Evolutionary conservation across 305 asterid genomes (phyloP).

Genomic region (Rubia tinctorum): DNA sequence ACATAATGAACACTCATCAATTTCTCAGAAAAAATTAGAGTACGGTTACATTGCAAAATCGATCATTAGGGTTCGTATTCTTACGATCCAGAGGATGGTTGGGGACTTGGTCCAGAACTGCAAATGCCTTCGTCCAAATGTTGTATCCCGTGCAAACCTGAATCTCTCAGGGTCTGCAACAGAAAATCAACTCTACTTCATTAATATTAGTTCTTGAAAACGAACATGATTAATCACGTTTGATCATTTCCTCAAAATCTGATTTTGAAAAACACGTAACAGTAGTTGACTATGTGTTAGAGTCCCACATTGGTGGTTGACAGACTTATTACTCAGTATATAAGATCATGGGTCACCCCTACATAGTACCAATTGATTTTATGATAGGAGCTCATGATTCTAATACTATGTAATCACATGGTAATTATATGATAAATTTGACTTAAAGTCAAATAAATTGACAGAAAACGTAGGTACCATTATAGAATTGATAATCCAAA

Average conservation of each 20-base stretch:
- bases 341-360: no score
- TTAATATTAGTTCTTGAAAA: not conserved
- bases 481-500: constrained; percentile 54
- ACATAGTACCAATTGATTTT: no score
- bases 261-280: not conserved
- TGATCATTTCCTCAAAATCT: not conserved
- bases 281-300: not conserved
- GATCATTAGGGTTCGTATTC: constrained; percentile 8
- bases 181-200: not conserved
- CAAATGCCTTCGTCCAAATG: constrained; percentile 80
- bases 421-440: not conserved
- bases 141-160: constrained; percentile 80
- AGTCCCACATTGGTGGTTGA: no score
- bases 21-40: not conserved
- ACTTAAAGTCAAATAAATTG: not conserved
- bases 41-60: no score
- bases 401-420: not conserved
- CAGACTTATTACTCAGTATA: no score
- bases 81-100: constrained; percentile 69
- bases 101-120: constrained; percentile 71
- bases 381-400: no score
- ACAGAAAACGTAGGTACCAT: constrained; percentile 36
- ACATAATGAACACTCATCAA: not conserved
- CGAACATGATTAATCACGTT: not conserved
- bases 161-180: constrained; percentile 75